A percentile compares a stretch with the other conserved stretches of the same genome.
phyloP scores from a whole-genome alignment of 305 asterid species.

The Euphrasia arctica region DNA sequence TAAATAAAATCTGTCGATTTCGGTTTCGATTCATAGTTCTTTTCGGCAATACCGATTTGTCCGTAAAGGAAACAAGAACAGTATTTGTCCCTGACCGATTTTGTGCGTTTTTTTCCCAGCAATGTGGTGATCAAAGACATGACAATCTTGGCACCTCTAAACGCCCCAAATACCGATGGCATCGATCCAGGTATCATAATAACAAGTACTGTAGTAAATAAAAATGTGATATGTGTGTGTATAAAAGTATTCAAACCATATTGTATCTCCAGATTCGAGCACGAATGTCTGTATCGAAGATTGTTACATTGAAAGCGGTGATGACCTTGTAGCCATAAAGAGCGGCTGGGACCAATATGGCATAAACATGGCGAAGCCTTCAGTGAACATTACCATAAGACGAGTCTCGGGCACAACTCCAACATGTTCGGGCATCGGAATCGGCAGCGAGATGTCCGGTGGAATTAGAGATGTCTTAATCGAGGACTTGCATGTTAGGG shows the following conservation, averaged over 20 bases:
- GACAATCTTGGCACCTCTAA: slow-evolving; percentile 95
- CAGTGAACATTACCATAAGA: slow-evolving; percentile 63
- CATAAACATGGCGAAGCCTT: slow-evolving; percentile 60
- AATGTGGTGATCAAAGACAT: slow-evolving; percentile 74
- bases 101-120: slow-evolving; percentile 34
- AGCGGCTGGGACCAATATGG: slow-evolving; percentile 99
- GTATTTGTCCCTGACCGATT: too few relatives aligned
- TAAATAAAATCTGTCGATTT: too few relatives aligned
- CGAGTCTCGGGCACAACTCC: slow-evolving; percentile 96
- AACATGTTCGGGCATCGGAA: slow-evolving; percentile 89
- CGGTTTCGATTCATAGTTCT: too few relatives aligned
- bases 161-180: slow-evolving; percentile 96
- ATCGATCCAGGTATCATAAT: slow-evolving; percentile 73
- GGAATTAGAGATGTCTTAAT: slow-evolving; percentile 61
- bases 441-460: slow-evolving; percentile 98
- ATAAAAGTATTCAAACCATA: background rate
- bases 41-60: too few relatives aligned
- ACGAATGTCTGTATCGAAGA: slow-evolving; percentile 82
- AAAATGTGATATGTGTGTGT: too few relatives aligned
- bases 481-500: slow-evolving; percentile 66
- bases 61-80: too few relatives aligned
- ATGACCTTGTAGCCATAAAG: slow-evolving; percentile 84
- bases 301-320: slow-evolving; percentile 93
- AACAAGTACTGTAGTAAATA: too few relatives aligned
- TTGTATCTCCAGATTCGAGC: slow-evolving; percentile 64